Conservation (phyloP, 495 filamentous ascomycete genomes). For the Hypomontagnella submonticulosa region DNA sequence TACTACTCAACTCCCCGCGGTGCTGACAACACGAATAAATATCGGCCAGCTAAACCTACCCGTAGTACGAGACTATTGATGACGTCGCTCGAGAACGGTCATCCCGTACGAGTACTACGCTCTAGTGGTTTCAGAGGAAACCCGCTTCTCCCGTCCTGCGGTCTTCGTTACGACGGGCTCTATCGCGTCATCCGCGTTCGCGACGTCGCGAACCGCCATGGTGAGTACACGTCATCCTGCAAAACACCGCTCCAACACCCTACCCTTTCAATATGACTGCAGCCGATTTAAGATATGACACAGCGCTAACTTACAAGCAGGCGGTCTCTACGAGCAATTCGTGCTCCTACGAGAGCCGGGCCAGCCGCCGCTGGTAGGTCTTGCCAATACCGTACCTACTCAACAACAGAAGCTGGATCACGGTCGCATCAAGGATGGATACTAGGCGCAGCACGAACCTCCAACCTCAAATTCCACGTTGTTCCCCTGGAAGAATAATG, state of each 20-base stretch:
- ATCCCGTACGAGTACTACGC: constrained; percentile 65
- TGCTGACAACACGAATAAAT: constrained; percentile 41
- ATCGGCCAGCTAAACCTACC: constrained; percentile 30
- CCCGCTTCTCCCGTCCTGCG: constrained; percentile 50
- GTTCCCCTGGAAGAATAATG: too few species aligned
- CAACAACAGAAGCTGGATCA: constrained; percentile 25
- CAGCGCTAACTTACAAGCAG: constrained; percentile 4
- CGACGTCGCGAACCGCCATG: constrained; percentile 22
- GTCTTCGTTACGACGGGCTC: constrained; percentile 65
- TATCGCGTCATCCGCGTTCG: constrained; percentile 52
- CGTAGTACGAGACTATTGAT: constrained; percentile 52
- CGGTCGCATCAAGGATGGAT: background rate
- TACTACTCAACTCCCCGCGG: constrained; percentile 61
- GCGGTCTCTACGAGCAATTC: constrained; percentile 57
- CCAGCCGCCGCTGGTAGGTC: constrained; percentile 45
- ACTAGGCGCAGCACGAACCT: background rate
- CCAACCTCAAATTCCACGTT: too few species aligned
- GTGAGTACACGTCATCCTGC: constrained; percentile 12
- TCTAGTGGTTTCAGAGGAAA: constrained; percentile 37
- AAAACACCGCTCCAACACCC: background rate
- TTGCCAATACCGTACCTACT: constrained; percentile 46
- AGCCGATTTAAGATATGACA: background rate
- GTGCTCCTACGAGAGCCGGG: constrained; percentile 48
- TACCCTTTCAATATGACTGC: background rate
- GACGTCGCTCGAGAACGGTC: constrained; percentile 42